Evolutionary conservation across 345 rosid species (phyloP), one percentile per base, ranked within the genome.

Genomic region (Linum trigynum): DNA sequence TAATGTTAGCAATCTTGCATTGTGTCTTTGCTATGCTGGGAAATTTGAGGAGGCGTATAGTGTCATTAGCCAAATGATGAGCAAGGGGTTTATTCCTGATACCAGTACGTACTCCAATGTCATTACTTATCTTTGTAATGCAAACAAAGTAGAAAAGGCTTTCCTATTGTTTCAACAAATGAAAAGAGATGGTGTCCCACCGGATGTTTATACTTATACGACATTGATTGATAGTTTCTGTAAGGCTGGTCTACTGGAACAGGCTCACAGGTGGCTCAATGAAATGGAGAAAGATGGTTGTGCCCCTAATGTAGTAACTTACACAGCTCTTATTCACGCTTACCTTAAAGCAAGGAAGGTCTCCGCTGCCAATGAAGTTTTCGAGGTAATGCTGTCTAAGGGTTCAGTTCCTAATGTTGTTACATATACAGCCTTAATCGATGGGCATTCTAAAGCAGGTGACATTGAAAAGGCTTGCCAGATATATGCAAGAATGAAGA

Each of bases 391-490:
- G 99, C 56, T 85, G 60, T 84, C 95, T 38, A 78, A 83, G 68
- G 96, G 97, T 36, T 85, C 92, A 68, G 62, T 71, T 67, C 97
- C 99, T 43, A 94, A 86, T 72, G 60, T 90, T 32, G 81, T 94
- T 73, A 88, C 97, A 4, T 88, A 81, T 74, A 80, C 92, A 59
- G 96, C 95, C 67, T 70, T 94, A 61, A 90, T 94, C 64, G 99
- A 94, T 79, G 99, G 99, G 8, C 82, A 81, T 68, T 94, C 95
- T 75, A 94, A 94, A 80, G 90, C 96, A 36, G 90, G 99, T 65
- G 79, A 86, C 57, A 67, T 72, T 66, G 95, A 86, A 66, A 90
- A 72, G 77, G 97, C 97, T 71, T 84, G 92, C 82, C 84, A 79
- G 67, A 88, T 94, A 76, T 90, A 85, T 69, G 89, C 83, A 45